Evolutionary conservation across 805 yeast species (phyloP).

Genomic region (Saccharomycopsis capsularis): DNA sequence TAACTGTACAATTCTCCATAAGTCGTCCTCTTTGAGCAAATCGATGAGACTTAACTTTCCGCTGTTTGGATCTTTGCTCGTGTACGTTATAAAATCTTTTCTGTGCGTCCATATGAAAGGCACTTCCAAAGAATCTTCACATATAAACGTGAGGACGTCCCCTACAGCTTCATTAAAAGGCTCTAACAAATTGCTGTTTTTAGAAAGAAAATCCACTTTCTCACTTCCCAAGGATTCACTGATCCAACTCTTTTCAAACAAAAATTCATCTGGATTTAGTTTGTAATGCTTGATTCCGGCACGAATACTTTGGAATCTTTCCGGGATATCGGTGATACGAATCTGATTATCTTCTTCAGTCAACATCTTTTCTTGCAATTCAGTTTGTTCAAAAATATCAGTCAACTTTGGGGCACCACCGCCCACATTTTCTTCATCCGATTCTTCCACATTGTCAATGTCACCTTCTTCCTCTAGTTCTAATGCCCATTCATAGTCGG

Average conservation of each 20-base stretch:
- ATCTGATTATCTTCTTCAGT: constrained; percentile 89
- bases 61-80: constrained; percentile 42
- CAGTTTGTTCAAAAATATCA: constrained; percentile 93
- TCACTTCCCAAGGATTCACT: constrained; percentile 54
- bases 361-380: constrained; percentile 80
- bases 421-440: constrained; percentile 35
- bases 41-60: constrained; percentile 34
- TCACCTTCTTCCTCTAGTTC: constrained; percentile 68
- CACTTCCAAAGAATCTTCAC: constrained; percentile 78
- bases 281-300: constrained; percentile 49
- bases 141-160: constrained; percentile 61
- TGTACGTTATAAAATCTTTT: constrained; percentile 71
- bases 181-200: constrained; percentile 26
- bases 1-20: constrained; percentile 84
- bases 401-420: constrained; percentile 39
- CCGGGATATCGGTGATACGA: constrained; percentile 84
- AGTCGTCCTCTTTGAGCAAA: constrained; percentile 68
- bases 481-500: constrained; percentile 96
- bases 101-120: constrained; percentile 95
- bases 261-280: constrained; percentile 60
- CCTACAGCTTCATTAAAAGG: constrained; percentile 67
- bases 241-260: constrained; percentile 74
- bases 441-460: constrained; percentile 31
- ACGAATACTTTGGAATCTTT: constrained; percentile 78
- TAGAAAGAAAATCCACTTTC: constrained; percentile 39